Evolutionary conservation across 805 yeast genomes (phyloP), one percentile per base, ranked within the genome.

Genomic region (Pichia californica): DNA sequence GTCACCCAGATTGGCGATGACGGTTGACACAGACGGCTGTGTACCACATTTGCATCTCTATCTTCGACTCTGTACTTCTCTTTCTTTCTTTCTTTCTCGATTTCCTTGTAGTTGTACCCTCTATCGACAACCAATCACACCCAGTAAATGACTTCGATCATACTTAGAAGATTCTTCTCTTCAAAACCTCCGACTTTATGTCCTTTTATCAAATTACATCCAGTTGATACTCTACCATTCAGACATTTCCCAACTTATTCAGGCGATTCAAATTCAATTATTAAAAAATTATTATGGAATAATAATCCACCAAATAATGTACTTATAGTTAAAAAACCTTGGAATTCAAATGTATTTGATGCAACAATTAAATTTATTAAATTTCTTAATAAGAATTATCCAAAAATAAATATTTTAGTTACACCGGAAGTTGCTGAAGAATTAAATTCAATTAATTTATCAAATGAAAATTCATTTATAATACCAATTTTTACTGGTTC

Each of bases 311-410:
- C 87, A 10, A 76, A 78, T 47, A 91, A 89, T 58, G 76, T 91
- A 9, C 73, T 83, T 43, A 69, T 91, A 15, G 86, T 87, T 26
- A 89, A 88, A 63, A 91, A 91, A 58, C 96, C 96, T 2, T 78
- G 85, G 81, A 77, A 86, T 40, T 60, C 65, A 2, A 64, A 67
- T 8, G 94, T 87, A 3, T 68, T 81, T 13, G 64, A 67, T 7
- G 88, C 93, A 4, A 76, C 83, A 77, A 70, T 77, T 7, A 67
- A 69, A 36, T 82, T 89, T 49, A 75, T 88, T 16, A 62, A 69
- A 6, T 81, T 78, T 54, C 51, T 88, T 8, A 78, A 79, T 51
- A 63, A 66, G 6, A 65, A 71, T 9, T 84, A 86, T 58, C 89
- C 91, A 0, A 44, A 48, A n/a, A 72, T 88, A 33, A 88, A 88